Base-by-base conservation (phyloP, 768 basidiomycete species). In the Leucocoprinus leucothites region DNA sequence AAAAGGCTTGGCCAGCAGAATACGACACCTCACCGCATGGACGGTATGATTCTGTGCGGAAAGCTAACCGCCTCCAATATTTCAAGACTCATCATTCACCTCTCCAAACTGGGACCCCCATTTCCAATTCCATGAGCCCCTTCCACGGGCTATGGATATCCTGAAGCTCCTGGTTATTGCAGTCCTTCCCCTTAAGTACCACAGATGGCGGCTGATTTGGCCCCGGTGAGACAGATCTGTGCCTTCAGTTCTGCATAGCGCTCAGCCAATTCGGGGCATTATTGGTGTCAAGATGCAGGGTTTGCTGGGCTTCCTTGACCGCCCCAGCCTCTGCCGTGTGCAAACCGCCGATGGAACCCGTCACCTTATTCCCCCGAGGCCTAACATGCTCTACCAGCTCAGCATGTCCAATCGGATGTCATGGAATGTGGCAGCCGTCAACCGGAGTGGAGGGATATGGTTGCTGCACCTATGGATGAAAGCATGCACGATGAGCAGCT, bases 11-110 rank as follows among this genome's bases (percentile, higher is more conserved):
- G 38, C 9, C 47, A 38, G 40, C 13, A 3, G 21, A 41, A 22
- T 43, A 43, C 35, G 31, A 56, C 31, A 56, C 48, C 21, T 49
- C 47, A 5, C 47, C 47, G 13, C 38, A 42, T 22, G 54, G 54
- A n/a, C 38, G 40, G 19, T 56, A 18, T n/a, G 38, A 56, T n/a
- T 35, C 41, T 22, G 35, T 19, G n/a, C 54, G 38, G 9, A 47
- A 56, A 14, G 40, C 31, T n/a, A n/a, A 7, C 25, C 54, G 2
- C 47, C 47, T 5, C 54, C 47, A 5, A 22, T n/a, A 22, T 49
- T 47, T 3, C 38, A 34, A 22, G 47, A 56, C 21, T 3, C 54
- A 9, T 56, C 54, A 24, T 49, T 43, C 9, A 41, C 54, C 13
- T 48, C 54, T 8, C 26, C 54, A 16, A 40, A 48, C 9, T 56